Percentiles rank a stretch among this genome's conserved stretches.
phyloP scores from a whole-genome alignment of 148 eudicot species.

The Camellia japonica region DNA sequence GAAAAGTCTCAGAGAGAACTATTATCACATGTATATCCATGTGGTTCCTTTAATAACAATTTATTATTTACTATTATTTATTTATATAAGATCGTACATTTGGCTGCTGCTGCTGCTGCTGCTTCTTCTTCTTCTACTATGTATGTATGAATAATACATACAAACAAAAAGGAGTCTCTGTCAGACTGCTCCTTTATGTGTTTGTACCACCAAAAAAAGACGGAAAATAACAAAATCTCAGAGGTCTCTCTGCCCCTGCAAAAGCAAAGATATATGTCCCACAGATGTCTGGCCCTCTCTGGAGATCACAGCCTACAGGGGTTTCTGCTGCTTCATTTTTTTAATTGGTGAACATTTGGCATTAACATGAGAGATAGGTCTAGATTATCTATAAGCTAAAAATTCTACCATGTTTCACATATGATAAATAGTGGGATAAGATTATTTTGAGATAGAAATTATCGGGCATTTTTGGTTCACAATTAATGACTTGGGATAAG shows the following conservation, averaged over 20 bases:
- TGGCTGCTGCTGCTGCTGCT: background rate
- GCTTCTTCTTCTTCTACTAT: no score
- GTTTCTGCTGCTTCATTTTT: background rate
- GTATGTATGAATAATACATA: no score
- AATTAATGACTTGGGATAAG: no score
- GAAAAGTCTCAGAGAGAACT: background rate
- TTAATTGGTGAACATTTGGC: background rate
- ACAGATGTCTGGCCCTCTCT: background rate
- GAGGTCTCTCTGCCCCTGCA: constrained; percentile 6
- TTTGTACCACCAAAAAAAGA: constrained; percentile 3
- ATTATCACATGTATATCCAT: background rate
- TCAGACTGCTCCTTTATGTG: constrained; percentile 1
- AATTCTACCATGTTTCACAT: no score
- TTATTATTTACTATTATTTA: no score
- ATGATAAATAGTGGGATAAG: no score
- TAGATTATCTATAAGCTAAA: no score
- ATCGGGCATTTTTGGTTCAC: no score
- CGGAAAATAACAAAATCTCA: constrained; percentile 16
- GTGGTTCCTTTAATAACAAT: background rate
- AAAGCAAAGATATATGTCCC: constrained; percentile 13
- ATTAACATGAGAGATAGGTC: background rate
- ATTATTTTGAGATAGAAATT: no score
- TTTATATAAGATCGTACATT: background rate
- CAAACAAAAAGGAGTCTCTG: constrained; percentile 11
- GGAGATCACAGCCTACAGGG: background rate